Conservation (phyloP, 805 yeast species). For the Ogataea neopini region DNA sequence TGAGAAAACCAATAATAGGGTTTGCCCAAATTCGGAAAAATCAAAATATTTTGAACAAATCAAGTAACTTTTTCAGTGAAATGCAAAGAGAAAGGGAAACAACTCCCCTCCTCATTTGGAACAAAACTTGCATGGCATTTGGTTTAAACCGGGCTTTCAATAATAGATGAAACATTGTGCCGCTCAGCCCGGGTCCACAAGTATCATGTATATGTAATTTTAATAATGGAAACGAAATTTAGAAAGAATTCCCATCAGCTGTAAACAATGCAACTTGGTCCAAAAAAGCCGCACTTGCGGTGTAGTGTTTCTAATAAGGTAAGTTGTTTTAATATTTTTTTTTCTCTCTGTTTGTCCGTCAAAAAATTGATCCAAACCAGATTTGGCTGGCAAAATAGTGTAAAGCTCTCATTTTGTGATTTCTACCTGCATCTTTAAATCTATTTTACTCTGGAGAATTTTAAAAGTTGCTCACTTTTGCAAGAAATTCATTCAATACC, state of each 20-base stretch:
- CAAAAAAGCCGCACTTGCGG: not conserved
- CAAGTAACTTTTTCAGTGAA: not conserved
- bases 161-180: constrained; percentile 6
- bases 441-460: not conserved
- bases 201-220: not conserved
- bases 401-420: not conserved
- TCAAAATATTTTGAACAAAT: not conserved
- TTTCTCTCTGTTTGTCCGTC: constrained; percentile 1
- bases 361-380: constrained; percentile 2
- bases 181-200: not conserved
- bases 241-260: too few species aligned
- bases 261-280: too few species aligned
- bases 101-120: not conserved
- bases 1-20: not conserved
- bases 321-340: not conserved
- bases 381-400: not conserved
- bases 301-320: not conserved
- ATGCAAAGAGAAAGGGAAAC: constrained; percentile 2
- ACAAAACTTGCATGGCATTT: not conserved
- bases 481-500: too few species aligned
- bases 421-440: not conserved
- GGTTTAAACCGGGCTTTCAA: not conserved
- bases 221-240: not conserved
- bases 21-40: not conserved
- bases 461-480: too few species aligned